phyloP scores from a whole-genome alignment of 345 rosid genomes.

The Aurinia saxatilis region DNA sequence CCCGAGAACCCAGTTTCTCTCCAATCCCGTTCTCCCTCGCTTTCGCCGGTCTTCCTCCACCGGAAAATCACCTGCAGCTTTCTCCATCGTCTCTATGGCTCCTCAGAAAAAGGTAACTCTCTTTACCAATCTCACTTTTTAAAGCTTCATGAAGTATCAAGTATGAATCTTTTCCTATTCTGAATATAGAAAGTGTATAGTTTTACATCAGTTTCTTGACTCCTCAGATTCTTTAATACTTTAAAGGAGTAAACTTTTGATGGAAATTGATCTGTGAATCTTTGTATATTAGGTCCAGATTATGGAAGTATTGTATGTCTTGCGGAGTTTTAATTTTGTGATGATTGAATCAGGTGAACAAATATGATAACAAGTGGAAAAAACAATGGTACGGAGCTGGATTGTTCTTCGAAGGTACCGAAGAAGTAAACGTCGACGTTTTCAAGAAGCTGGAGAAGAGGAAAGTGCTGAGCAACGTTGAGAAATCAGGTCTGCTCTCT shows the following conservation, averaged over 20 bases:
- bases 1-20: slow-evolving; percentile 29
- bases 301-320: too few relatives aligned
- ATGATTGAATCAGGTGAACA: slow-evolving; percentile 54
- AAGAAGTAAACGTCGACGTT: slow-evolving; percentile 74
- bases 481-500: slow-evolving; percentile 74
- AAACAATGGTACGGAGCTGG: slow-evolving; percentile 94
- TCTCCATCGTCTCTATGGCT: slow-evolving; percentile 74
- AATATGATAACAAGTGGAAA: slow-evolving; percentile 58
- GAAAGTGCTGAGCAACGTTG: slow-evolving; percentile 81
- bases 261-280: neutral
- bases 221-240: too few relatives aligned
- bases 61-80: slow-evolving; percentile 23
- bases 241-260: too few relatives aligned
- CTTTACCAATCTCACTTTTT: neutral
- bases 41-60: slow-evolving; percentile 21
- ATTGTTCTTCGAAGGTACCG: slow-evolving; percentile 78
- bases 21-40: slow-evolving; percentile 26
- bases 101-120: slow-evolving; percentile 58
- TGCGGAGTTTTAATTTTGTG: neutral
- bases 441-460: slow-evolving; percentile 87
- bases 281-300: too few relatives aligned
- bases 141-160: neutral
- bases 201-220: too few relatives aligned
- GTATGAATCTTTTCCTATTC: neutral
- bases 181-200: neutral